Evolutionary conservation across 257 asterid genomes (phyloP), one percentile per base, ranked within the genome.

Genomic region (Solanum corneliomulleri): DNA sequence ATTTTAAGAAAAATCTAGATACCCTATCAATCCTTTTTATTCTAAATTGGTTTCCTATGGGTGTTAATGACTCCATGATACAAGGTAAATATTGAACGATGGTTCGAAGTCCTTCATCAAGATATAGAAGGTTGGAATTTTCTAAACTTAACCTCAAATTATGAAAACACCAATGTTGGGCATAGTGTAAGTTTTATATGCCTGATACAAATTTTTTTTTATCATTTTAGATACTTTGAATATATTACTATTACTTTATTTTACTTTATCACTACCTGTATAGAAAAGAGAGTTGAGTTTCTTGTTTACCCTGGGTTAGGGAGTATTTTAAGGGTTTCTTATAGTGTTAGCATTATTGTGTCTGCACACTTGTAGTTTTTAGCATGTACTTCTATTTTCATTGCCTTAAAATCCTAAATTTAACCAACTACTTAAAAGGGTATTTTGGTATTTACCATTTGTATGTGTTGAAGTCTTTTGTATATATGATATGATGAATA

Each of bases 161-260:
- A 23, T 52, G n/a, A 52, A 52, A 16, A 52, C n/a, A 52, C 4
- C 62, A 52, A 52, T 93, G 41, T 80, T 97, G 97, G 99, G 99
- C 89, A 97, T 95, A 98, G 92, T 95, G 98, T 93, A 91, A 94
- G 98, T 94, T 66, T 87, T 87, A 60, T 89, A 47, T 64, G 78
- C 25, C 14, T 64, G n/a, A 4, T 47, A 47, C 4, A 33, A 33
- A 41, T 2, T 35, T 1, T 1, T 1, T 41, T 41, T 4, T 13
- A 47, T 47, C 58, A 14, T 47, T 14, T 14, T 47, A 14, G 20
- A 14, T 47, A 47, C 20, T 47, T 47, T 5, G 20, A 3, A 47
- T 47, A 47, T 5, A 47, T 45, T 12, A 45, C 16, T 12, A 12
- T 45, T 45, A 12, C 52, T 45, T 45, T 45, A 45, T 11, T 45